These are phyloP conservation scores for Barnettozyma pratensis DNA, from an alignment of 805 yeast genomes.

Conservation along the genomic window DNA sequence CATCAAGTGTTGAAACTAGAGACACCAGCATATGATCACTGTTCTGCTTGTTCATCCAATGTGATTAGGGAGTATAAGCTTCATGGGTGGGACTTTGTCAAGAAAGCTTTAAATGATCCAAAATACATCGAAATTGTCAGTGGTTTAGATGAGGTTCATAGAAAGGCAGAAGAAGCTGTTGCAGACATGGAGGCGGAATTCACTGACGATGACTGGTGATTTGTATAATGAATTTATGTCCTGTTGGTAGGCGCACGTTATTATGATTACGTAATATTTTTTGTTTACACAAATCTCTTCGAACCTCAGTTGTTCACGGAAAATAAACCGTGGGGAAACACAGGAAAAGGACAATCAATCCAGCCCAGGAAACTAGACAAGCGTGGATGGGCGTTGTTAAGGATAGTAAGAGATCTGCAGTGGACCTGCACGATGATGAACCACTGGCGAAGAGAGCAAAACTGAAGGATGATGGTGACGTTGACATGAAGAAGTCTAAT, in stretches of 20 bases:
- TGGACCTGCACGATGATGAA: slow-evolving; percentile 23
- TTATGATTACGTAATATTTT: background rate
- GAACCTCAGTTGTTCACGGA: too few relatives aligned
- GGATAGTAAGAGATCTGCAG: slow-evolving; percentile 14
- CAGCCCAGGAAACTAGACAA: too few relatives aligned
- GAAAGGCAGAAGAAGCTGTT: slow-evolving; percentile 50
- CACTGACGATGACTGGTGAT: slow-evolving; percentile 21
- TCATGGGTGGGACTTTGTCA: slow-evolving; percentile 79
- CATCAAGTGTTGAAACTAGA: slow-evolving; percentile 59
- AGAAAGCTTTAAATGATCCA: slow-evolving; percentile 59
- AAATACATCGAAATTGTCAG: slow-evolving; percentile 69
- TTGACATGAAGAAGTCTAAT: slow-evolving; percentile 5
- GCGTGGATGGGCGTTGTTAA: slow-evolving; percentile 5
- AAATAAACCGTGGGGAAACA: too few relatives aligned
- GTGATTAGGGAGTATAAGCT: slow-evolving; percentile 47
- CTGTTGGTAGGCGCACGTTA: background rate
- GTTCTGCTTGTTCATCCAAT: slow-evolving; percentile 79
- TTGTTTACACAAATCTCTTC: too few relatives aligned
- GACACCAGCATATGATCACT: slow-evolving; percentile 68
- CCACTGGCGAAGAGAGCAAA: slow-evolving; percentile 26
- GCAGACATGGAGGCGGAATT: slow-evolving; percentile 22
- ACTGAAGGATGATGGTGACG: slow-evolving; percentile 24
- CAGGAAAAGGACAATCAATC: too few relatives aligned
- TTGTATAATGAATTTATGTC: background rate
- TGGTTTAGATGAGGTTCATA: slow-evolving; percentile 72